Base-by-base conservation (phyloP, 2,329 filamentous ascomycete species). In the Podosphaera fusca region DNA sequence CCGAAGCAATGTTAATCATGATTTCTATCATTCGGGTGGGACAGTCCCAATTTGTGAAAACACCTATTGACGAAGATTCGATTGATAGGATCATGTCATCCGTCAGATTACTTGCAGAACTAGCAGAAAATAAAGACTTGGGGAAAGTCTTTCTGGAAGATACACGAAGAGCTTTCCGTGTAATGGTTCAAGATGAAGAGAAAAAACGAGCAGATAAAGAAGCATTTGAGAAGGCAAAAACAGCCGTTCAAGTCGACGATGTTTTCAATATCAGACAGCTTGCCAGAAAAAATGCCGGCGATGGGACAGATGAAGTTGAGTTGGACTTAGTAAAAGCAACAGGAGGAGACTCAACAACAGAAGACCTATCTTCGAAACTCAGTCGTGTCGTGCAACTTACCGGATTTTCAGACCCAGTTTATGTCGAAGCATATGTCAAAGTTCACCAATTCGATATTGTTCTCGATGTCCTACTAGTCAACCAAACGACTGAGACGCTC, bases 381-480 rank as follows among this genome's bases (percentile, higher is more conserved):
- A 95, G 85, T 73, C 81, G 92, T 12, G 90, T 98, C 42, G 92
- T 98, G 30, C 92, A 98, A 70, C 79, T 98, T 51, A 98, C 92
- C 21, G 92, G 92, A 60, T 98, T 98, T 77, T 96, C 92, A 0
- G 92, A 98, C 67, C 84, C 92, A 1, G 92, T 98, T 12, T 98
- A 98, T 65, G 92, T 87, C n/a, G 92, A 98, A 71, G 92, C 92
- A 4, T 98, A 98, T 65, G 90, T 98, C 67, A 95, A 94, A 69
- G 90, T 98, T 8, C 89, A 96, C 69, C 92, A 98, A 69, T 98
- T 98, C 67, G 92, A 98, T 67, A 98, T 98, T 65, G 85, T 98
- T 14, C 77, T 98, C 33, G 92, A 98, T 66, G 92, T 98, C 7
- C 78, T 98, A 2, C 76, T 98, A 30, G 92, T 98, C 66, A 98